A percentile compares a stretch with the other conserved stretches of the same genome.
Conservation (phyloP, 345 rosid genomes). For the Dipteronia dyeriana region DNA sequence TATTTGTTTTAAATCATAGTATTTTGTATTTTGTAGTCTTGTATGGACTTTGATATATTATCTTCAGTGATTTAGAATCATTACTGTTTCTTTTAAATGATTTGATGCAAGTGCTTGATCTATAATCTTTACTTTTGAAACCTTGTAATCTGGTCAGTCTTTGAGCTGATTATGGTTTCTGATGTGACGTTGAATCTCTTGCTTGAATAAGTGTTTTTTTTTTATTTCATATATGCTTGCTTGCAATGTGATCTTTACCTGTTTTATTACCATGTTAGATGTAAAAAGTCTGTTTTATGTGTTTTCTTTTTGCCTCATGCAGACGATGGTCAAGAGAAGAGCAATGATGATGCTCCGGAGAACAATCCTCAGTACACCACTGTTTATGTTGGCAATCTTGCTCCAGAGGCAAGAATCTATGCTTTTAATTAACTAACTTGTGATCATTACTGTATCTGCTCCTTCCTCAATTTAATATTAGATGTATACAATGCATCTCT, state of each 20-base stretch:
- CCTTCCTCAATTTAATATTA: background rate
- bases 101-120: background rate
- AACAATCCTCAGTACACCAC: slow-evolving; percentile 62
- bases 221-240: background rate
- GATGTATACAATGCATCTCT: background rate
- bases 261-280: background rate
- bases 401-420: slow-evolving; percentile 52
- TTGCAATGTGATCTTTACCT: background rate
- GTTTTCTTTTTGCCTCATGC: slow-evolving; percentile 17
- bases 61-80: background rate
- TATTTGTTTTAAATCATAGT: background rate
- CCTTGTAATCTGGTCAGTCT: background rate
- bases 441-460: background rate
- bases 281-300: background rate
- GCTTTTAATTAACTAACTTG: background rate
- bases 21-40: background rate
- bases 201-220: background rate
- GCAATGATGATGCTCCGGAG: slow-evolving; percentile 79
- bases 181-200: background rate
- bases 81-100: background rate
- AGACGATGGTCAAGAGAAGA: slow-evolving; percentile 84
- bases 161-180: background rate
- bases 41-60: slow-evolving; percentile 6
- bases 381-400: slow-evolving; percentile 72
- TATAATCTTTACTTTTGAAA: background rate